Base-by-base conservation (phyloP, 495 filamentous ascomycete genomes). In the Xylaria castorea region DNA sequence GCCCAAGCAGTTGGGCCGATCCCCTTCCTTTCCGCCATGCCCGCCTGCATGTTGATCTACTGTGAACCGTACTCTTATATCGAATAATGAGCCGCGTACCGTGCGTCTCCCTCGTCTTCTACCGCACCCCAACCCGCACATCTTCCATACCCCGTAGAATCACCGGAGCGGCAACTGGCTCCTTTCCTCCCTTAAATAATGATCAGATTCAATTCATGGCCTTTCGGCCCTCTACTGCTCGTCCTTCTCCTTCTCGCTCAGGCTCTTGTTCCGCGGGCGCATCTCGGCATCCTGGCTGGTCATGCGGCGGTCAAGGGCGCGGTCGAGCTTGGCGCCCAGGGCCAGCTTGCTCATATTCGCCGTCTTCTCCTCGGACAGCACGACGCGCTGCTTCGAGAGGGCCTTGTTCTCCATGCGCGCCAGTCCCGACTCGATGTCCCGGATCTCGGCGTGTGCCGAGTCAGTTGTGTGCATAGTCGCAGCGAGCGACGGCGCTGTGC, bases 391-490 rank as follows among this genome's bases (percentile, higher is more conserved):
- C 71, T 90, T 86, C 72, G 88, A 83, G 40, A 98, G 89, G 36
- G 91, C 92, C 80, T 93, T 94, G 86, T 97, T 95, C 80, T 98
- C 94, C 75, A 99, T 90, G 72, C 96, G 94, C 71, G 94, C 91
- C 62, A 98, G 87, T 51, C 93, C 91, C 70, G 93, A 91, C 74
- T 92, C 91, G 81, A 95, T 93, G 68, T 93, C 87, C 73, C 89
- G 90, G 82, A 97, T 94, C 76, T 97, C 93, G 58, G 89, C 87
- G 14, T 88, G 86, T 70, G 88, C 88, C 62, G 89, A 89, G 76
- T 90, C 87, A 44, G 80, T 86, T 65, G 85, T 88, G 68, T 81
- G 80, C 32, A 87, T 79, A 38, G 90, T 91, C 70, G 91, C 87
- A 16, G 93, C 87, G 66, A 95, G 80, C 70, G 92, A 94, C 32